A percentile compares a stretch with the other conserved stretches of the same genome.
Evolutionary conservation across 2,329 filamentous ascomycete species (phyloP).

Genomic region (Nigrospora osmanthi): DNA sequence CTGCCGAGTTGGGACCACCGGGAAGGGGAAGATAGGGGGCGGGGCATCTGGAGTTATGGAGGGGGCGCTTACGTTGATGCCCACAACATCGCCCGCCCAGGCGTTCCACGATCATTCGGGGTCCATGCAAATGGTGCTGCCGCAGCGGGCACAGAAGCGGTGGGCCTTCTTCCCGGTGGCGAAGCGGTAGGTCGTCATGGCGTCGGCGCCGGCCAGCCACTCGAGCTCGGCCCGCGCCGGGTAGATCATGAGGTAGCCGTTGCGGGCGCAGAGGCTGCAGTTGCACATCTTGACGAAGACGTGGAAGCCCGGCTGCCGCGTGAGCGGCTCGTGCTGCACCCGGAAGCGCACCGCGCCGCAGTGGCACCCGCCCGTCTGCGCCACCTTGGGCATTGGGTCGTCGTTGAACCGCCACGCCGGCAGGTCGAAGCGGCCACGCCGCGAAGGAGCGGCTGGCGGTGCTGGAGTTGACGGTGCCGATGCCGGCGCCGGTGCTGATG

Average conservation of each 20-base stretch:
- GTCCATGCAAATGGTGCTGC: conserved; percentile 6
- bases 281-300: conserved; percentile 4
- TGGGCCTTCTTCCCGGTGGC: conserved; percentile 4
- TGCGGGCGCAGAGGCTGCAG: conserved; percentile 4
- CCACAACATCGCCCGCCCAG: conserved; percentile 4
- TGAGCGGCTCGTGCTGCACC: conserved; percentile 1
- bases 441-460: too few relatives aligned
- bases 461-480: too few relatives aligned
- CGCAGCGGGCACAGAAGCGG: conserved; percentile 4
- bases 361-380: conserved; percentile 17
- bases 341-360: conserved; percentile 4
- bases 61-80: conserved; percentile 4
- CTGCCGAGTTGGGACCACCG: too few relatives aligned
- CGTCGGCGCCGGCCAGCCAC: conserved; percentile 1
- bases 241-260: conserved; percentile 5
- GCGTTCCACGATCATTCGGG: conserved; percentile 1
- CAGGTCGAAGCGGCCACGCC: too few relatives aligned
- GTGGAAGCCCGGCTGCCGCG: conserved; percentile 3
- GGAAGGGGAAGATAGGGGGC: too few relatives aligned
- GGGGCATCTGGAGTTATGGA: too few relatives aligned
- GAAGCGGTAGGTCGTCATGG: conserved; percentile 2
- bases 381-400: neutral
- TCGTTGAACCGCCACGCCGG: conserved; percentile 1
- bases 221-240: conserved; percentile 3
- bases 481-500: too few relatives aligned